These are phyloP conservation scores for Phytophthora aleatoria DNA, from an alignment of 352 stramenopile species.

Conservation along the genomic window DNA sequence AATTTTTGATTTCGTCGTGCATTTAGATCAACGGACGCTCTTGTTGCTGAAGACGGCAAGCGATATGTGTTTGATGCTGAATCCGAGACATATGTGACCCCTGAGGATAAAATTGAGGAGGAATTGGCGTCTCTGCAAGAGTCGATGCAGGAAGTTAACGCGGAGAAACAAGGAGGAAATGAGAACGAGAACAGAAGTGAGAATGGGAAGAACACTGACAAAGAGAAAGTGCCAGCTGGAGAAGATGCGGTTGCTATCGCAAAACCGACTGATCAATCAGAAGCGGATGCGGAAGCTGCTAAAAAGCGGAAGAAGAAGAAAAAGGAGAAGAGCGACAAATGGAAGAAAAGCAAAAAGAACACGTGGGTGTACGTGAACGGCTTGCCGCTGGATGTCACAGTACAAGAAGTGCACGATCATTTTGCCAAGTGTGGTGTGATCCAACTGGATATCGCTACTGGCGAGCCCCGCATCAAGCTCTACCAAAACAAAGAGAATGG, in stretches of 20 bases:
- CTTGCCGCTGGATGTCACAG: conserved; percentile 91
- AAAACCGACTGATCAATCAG: conserved; percentile 10
- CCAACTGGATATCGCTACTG: conserved; percentile 92
- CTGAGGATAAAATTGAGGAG: conserved; percentile 76
- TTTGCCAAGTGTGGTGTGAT: conserved; percentile 96
- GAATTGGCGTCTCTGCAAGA: conserved; percentile 69
- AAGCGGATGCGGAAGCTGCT: conserved; percentile 17
- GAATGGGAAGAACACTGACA: conserved; percentile 5
- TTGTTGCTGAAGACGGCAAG: conserved; percentile 72
- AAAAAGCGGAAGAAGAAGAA: conserved; percentile 82
- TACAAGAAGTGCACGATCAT: conserved; percentile 92
- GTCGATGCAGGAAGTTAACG: conserved; percentile 31
- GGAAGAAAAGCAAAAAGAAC: conserved; percentile 85
- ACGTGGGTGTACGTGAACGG: conserved; percentile 97
- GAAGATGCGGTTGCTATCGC: not conserved
- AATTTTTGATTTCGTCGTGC: conserved; percentile 1
- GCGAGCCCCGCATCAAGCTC: conserved; percentile 95
- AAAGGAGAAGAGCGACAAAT: conserved; percentile 82
- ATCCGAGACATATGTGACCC: conserved; percentile 69
- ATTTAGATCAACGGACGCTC: conserved; percentile 44
- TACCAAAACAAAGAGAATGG: conserved; percentile 91
- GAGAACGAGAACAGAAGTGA: conserved; percentile 56
- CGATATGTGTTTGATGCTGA: conserved; percentile 74
- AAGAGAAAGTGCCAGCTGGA: not conserved
- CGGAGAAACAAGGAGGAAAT: conserved; percentile 24